Evolutionary conservation across 441 rosid species (phyloP).

Genomic region (Populus hybrid): DNA sequence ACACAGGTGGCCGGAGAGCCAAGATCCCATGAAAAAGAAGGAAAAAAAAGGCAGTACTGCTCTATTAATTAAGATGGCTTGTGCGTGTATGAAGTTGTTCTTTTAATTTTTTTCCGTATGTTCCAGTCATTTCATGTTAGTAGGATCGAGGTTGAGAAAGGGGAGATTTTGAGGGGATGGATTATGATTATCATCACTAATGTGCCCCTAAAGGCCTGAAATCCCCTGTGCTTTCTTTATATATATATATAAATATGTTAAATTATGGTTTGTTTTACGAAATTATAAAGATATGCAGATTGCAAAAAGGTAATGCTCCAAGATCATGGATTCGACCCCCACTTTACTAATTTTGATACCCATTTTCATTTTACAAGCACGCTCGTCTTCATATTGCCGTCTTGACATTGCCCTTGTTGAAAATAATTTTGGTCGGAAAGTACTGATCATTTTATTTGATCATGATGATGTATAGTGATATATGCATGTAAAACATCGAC

Average conservation of each 20-base stretch:
- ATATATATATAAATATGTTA: conserved; percentile 20
- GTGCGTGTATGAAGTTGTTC: conserved; percentile 32
- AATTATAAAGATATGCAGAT: conserved; percentile 14
- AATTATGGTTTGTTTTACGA: conserved; percentile 35
- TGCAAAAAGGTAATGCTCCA: conserved; percentile 15
- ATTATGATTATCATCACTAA: conserved; percentile 21
- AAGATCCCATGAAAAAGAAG: background rate
- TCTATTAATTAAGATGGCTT: conserved; percentile 27
- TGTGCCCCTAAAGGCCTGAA: conserved; percentile 15
- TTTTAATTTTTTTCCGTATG: background rate
- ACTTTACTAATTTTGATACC: background rate
- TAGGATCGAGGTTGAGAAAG: conserved; percentile 20
- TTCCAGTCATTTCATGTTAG: conserved; percentile 4
- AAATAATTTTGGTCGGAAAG: conserved; percentile 20
- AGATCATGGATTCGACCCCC: conserved; percentile 31
- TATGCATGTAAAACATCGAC: background rate
- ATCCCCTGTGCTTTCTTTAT: background rate
- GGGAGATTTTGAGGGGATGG: conserved; percentile 31
- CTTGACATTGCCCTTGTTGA: background rate
- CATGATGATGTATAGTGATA: background rate
- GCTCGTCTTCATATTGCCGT: conserved; percentile 14
- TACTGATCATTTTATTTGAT: background rate
- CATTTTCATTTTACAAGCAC: conserved; percentile 10
- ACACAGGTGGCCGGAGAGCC: conserved; percentile 9
- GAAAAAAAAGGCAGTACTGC: background rate